Base-by-base conservation (phyloP, 2,329 filamentous ascomycete species). In the Aspergillus candidus region DNA sequence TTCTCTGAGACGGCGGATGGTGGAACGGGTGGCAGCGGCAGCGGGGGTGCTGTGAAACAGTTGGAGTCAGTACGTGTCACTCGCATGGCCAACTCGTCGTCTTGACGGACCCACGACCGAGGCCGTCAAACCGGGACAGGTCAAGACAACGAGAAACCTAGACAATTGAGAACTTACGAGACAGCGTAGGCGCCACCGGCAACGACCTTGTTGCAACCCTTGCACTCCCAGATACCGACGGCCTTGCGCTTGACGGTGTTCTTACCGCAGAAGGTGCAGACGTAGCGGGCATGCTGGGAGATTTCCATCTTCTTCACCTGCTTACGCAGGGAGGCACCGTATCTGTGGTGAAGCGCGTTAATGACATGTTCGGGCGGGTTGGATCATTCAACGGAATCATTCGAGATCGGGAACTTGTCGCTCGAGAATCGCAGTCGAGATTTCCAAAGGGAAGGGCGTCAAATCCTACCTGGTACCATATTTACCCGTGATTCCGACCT, bases 251-350 rank as follows among this genome's bases (percentile, higher is more conserved):
- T 89, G 70, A 95, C 89, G 65, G 84, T 86, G 72, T 83, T 84
- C 85, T 97, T 97, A 70, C 91, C 91, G 82, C 89, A 95, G 86
- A 97, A 98, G 59, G 90, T 91, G 84, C 91, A 97, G 70, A 84
- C 83, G 74, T 96, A 97, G 73, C 86, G 86, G 78, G 89, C 88
- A 81, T 98, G 93, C 77, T 97, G 93, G 67, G 88, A 87, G 74
- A 97, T 87, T 85, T 97, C 93, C 86, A 96, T 95, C 87, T 96
- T 96, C 88, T 97, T 97, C 71, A 93, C 85, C 74, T 89, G 90
- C 83, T 97, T 97, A 78, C 90, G 88, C 76, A 97, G 88, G 68
- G 93, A 97, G 72, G 93, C 91, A 90, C 91, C 93, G 77, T 94
- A 94, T 82, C 88, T 91, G 51, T 62, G 62, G 49, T 44, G 43